These are phyloP conservation scores for Trapa bicornis DNA, from an alignment of 345 rosid species.

Conservation along the genomic window DNA sequence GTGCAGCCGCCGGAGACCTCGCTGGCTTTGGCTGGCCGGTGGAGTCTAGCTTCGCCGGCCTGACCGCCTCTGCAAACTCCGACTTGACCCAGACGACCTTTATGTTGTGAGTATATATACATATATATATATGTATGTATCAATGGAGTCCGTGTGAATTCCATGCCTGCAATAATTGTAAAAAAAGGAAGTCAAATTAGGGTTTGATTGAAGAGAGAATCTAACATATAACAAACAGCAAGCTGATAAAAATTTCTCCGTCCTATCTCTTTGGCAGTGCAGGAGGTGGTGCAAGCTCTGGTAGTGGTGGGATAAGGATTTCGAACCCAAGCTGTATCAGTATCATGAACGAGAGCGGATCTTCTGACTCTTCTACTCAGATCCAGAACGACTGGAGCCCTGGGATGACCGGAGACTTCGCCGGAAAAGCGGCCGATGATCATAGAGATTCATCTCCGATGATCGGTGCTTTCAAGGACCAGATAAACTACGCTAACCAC, in stretches of 20 bases:
- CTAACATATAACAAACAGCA: slow-evolving; percentile 1
- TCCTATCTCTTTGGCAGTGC: slow-evolving; percentile 3
- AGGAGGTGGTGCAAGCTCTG: neutral
- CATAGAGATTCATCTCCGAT: neutral
- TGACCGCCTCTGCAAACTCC: neutral
- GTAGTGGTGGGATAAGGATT: neutral
- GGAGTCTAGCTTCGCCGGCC: neutral
- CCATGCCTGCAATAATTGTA: neutral
- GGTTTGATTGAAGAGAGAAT: slow-evolving; percentile 1
- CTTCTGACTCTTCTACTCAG: neutral
- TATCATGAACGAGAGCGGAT: neutral
- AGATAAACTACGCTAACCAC: neutral
- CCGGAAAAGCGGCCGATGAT: neutral
- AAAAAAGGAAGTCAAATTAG: neutral
- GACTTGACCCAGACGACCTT: slow-evolving; percentile 38
- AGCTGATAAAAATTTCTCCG: neutral
- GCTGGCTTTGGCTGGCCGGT: slow-evolving; percentile 24
- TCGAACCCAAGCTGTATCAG: neutral
- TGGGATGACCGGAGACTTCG: neutral
- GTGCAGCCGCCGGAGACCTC: slow-evolving; percentile 16
- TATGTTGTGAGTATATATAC: slow-evolving; percentile 27
- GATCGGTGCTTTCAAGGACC: neutral
- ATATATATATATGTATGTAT: too few relatives aligned
- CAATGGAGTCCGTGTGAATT: neutral
- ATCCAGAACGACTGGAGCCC: slow-evolving; percentile 2